Percentiles rank a stretch among this genome's conserved stretches.
Evolutionary conservation across 345 rosid genomes (phyloP).

Genomic region (Rhizophora apiculata): DNA sequence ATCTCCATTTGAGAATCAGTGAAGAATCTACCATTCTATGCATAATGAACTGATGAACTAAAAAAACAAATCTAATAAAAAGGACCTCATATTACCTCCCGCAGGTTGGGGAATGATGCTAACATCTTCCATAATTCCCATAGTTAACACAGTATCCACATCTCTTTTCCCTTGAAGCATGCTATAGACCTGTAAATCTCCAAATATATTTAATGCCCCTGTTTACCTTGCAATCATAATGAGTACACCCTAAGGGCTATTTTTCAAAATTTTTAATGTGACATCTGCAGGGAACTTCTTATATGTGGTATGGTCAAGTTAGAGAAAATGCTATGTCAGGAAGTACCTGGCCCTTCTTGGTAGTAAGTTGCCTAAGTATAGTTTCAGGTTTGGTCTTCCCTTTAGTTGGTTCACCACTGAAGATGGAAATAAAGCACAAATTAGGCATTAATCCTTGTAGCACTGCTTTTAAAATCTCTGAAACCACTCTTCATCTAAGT

Average conservation of each 20-base stretch:
- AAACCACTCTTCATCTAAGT: too few relatives aligned
- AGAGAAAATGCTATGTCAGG: background rate
- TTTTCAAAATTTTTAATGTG: background rate
- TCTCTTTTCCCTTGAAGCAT: conserved; percentile 95
- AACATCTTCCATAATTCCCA: conserved; percentile 97
- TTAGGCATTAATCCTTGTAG: conserved; percentile 9
- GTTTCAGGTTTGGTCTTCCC: conserved; percentile 86
- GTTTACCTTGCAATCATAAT: background rate
- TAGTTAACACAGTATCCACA: conserved; percentile 83
- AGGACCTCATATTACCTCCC: conserved; percentile 57
- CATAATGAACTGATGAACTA: background rate
- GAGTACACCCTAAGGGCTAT: background rate
- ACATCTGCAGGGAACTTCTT: background rate
- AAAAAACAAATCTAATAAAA: background rate
- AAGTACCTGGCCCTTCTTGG: conserved; percentile 92
- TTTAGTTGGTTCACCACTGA: conserved; percentile 84
- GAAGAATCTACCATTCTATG: background rate
- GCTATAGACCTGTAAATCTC: conserved; percentile 64
- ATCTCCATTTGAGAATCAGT: background rate
- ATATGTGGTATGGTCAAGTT: background rate
- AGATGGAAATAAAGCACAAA: conserved; percentile 21
- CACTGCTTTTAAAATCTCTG: background rate
- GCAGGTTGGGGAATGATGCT: conserved; percentile 95
- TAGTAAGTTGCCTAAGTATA: conserved; percentile 85
- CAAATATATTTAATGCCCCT: background rate